Base-by-base conservation (phyloP, 106 monocot species). In the Narthecium ossifragum region DNA sequence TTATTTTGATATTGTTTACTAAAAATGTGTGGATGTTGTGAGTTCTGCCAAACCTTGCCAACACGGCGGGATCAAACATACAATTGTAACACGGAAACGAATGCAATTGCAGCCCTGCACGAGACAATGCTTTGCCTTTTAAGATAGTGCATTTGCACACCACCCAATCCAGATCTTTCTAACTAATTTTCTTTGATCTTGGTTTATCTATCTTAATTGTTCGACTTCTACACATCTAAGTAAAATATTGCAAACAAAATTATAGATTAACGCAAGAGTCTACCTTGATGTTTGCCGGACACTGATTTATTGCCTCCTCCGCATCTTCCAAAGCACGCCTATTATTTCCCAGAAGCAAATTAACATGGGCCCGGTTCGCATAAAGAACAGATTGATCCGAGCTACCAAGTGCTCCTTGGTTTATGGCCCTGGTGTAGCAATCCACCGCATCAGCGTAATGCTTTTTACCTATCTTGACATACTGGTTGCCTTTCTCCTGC, bases 341-440 rank as follows among this genome's bases (percentile, higher is more conserved):
- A 51, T 81, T 62, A 61, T 96, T 96, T 11, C 90, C 90, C 55
- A 96, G 53, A 30, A 90, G 64, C 46, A 96, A 64, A 79, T 96
- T 90, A 25, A 90, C 90, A 64, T 90, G 96, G 0, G 84, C 77
- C 26, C 96, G 86, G 55, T 96, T 96, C 1, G 96, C 67, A 69
- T 66, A 84, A 6, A 96, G 65, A 40, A 87, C 47, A 6, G 90
- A 96, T 17, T 31, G 73, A 20, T 90, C 96, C 2, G 67, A 57
- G 38, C 83, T 70, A 28, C 61, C 50, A 37, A 86, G 62, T 4
- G 80, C 86, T 40, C 84, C 81, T 68, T 96, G 96, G 60, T 80
- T 66, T 27, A 96, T 86, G 18, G 96, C 90, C 62, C 76, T 96
- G 0, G 80, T 86, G 67, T 96, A 96, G 77, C 86, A 87, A 67